These are phyloP conservation scores for Fusarium drepaniforme DNA, from an alignment of 2,329 filamentous ascomycete species.

Conservation along the genomic window DNA sequence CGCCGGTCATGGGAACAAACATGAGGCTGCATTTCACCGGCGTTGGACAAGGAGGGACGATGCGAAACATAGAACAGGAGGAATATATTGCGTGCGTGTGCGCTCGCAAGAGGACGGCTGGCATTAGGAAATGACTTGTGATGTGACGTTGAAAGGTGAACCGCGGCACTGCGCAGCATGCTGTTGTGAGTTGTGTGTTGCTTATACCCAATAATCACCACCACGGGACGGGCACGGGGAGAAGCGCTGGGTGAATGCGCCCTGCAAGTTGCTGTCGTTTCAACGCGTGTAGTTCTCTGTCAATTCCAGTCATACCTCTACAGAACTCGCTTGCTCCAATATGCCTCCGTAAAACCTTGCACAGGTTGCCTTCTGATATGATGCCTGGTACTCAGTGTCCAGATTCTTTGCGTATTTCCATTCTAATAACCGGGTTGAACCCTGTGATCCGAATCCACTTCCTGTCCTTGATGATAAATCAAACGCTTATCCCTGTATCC, in stretches of 20 bases:
- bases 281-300: constrained; percentile 14
- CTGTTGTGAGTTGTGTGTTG: not conserved
- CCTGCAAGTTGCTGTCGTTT: constrained; percentile 15
- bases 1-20: constrained; percentile 4
- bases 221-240: constrained; percentile 6
- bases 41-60: constrained; percentile 12
- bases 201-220: constrained; percentile 10
- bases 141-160: constrained; percentile 14
- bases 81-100: not conserved
- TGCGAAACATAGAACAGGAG: constrained; percentile 15
- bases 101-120: constrained; percentile 12
- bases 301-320: constrained; percentile 4
- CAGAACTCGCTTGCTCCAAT: not conserved
- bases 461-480: not conserved
- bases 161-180: not conserved
- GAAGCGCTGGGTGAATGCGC: constrained; percentile 21
- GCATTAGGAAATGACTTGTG: not conserved
- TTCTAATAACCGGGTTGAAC: not conserved
- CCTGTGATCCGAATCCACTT: not conserved
- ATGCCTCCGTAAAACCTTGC: not conserved
- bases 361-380: not conserved
- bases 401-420: constrained; percentile 10
- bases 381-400: not conserved
- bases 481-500: constrained; percentile 6
- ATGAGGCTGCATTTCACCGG: constrained; percentile 26